phyloP scores from a whole-genome alignment of 768 basidiomycete species.

The Cyclocybe aegerita region DNA sequence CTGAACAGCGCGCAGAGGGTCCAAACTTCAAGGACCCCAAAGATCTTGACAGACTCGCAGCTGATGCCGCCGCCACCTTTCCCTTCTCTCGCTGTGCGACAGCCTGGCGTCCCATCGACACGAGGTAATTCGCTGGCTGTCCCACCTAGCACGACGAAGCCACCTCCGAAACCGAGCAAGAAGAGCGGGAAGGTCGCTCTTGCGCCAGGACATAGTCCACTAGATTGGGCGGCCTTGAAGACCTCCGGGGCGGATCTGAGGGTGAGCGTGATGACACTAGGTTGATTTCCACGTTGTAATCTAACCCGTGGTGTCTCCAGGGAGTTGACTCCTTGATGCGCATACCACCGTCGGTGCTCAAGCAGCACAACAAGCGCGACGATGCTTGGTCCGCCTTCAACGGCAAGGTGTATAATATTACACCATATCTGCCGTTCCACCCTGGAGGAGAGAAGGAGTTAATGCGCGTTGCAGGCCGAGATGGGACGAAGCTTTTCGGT shows the following conservation, averaged over 20 bases:
- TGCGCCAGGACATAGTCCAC: constrained; percentile 84
- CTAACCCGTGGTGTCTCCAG: constrained; percentile 35
- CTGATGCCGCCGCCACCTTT: constrained; percentile 57
- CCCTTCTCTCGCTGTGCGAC: constrained; percentile 40
- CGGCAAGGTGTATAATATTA: constrained; percentile 96
- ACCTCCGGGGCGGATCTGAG: constrained; percentile 76
- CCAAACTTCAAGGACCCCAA: constrained; percentile 28
- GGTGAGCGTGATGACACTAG: constrained; percentile 38
- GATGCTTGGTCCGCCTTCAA: constrained; percentile 94
- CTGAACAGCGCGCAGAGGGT: constrained; percentile 71
- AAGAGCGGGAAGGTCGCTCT: constrained; percentile 81
- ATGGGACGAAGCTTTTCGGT: constrained; percentile 96
- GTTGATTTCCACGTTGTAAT: background rate
- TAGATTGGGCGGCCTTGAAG: constrained; percentile 94
- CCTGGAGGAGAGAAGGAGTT: constrained; percentile 94
- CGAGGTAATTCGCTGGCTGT: constrained; percentile 47
- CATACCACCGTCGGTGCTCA: constrained; percentile 75
- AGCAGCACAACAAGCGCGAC: constrained; percentile 75
- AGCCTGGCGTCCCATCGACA: constrained; percentile 32
- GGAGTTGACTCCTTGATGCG: constrained; percentile 69
- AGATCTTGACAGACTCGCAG: constrained; percentile 43
- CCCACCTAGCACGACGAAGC: constrained; percentile 63
- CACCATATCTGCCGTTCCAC: constrained; percentile 87
- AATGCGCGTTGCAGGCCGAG: constrained; percentile 92
- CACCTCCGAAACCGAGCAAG: constrained; percentile 52